A percentile compares a stretch with the other conserved stretches of the same genome.
These are phyloP conservation scores for Nicotiana noctiflora DNA, from an alignment of 257 asterid species.

Conservation along the genomic window DNA sequence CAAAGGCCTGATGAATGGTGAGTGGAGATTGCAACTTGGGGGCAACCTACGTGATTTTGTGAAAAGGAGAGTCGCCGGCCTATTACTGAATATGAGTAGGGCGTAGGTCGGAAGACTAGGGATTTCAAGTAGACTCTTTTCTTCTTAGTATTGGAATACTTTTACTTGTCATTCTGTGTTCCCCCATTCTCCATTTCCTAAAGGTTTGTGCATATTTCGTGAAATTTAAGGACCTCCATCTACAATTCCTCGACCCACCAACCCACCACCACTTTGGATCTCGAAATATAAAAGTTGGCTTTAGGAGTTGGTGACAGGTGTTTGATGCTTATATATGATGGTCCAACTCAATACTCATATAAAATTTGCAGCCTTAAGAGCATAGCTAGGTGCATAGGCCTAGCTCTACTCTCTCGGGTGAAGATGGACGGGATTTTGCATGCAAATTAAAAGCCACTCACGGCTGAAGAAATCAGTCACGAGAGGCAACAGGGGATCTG, in stretches of 20 bases:
- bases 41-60: conserved; percentile 4
- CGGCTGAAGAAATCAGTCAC: background rate
- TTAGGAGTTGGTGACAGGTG: background rate
- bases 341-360: background rate
- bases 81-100: background rate
- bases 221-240: background rate
- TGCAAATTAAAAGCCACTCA: background rate
- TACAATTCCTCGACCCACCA: background rate
- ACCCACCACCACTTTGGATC: background rate
- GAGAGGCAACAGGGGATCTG: background rate
- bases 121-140: background rate
- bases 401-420: background rate
- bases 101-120: background rate
- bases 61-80: conserved; percentile 31
- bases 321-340: background rate
- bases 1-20: background rate
- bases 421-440: background rate
- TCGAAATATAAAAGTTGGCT: background rate
- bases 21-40: background rate
- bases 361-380: background rate
- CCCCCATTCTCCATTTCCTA: background rate
- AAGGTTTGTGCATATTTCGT: conserved; percentile 13
- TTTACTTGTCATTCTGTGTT: conserved; percentile 22
- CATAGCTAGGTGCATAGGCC: too few species aligned
- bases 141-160: background rate